A percentile compares a stretch with the other conserved stretches of the same genome.
These are phyloP conservation scores for Salix udensis DNA, from an alignment of 345 rosid species.

Conservation along the genomic window DNA sequence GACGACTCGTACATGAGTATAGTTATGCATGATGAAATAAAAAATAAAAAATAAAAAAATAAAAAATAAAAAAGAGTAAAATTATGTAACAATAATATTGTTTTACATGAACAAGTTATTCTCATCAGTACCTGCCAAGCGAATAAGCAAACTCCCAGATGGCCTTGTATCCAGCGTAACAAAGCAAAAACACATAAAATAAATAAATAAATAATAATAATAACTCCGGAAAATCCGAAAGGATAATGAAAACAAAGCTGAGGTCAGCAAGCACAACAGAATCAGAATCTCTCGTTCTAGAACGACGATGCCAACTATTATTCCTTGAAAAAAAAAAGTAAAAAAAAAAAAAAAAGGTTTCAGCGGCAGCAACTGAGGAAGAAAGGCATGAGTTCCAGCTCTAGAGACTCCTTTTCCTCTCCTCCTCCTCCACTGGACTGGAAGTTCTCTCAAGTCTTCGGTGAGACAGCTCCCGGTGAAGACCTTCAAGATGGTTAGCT, in stretches of 20 bases:
- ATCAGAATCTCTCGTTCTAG: constrained; percentile 2
- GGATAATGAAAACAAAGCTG: constrained; percentile 9
- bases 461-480: constrained; percentile 44
- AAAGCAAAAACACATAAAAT: background rate
- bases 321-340: too few species aligned
- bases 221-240: background rate
- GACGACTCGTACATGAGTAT: too few species aligned
- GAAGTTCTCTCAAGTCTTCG: constrained; percentile 62
- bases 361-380: background rate
- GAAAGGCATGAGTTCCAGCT: constrained; percentile 24
- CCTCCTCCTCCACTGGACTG: constrained; percentile 31
- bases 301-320: too few species aligned
- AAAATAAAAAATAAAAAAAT: too few species aligned
- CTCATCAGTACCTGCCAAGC: too few species aligned
- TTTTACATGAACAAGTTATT: too few species aligned
- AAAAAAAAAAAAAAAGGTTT: too few species aligned
- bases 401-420: constrained; percentile 17
- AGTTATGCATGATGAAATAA: too few species aligned
- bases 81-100: too few species aligned
- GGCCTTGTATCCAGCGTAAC: too few species aligned
- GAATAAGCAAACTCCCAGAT: too few species aligned
- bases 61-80: too few species aligned
- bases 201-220: background rate
- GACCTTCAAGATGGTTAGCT: constrained; percentile 49
- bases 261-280: background rate